Evolutionary conservation across 352 stramenopile species (phyloP).

Genomic region (Phytopythium ostracodes): DNA sequence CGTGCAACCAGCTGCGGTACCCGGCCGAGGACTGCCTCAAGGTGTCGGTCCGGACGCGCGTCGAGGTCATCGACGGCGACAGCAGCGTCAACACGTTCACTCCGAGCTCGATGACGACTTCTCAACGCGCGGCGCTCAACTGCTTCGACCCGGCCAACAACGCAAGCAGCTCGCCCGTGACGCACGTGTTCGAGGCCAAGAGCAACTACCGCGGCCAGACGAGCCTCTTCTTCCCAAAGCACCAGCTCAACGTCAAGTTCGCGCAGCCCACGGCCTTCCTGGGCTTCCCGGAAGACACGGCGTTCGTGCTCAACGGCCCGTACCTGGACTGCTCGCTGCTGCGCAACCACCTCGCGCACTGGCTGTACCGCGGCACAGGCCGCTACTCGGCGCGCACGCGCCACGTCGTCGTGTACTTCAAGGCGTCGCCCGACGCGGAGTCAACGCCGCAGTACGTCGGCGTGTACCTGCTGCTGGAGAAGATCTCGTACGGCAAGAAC

Average conservation of each 20-base stretch:
- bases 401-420: slow-evolving; percentile 71
- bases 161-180: slow-evolving; percentile 18
- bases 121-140: slow-evolving; percentile 27
- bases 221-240: slow-evolving; percentile 74
- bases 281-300: slow-evolving; percentile 54
- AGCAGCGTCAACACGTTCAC: slow-evolving; percentile 18
- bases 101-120: background rate
- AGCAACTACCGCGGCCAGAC: slow-evolving; percentile 74
- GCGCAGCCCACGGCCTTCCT: slow-evolving; percentile 36
- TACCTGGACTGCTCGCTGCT: slow-evolving; percentile 67
- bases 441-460: slow-evolving; percentile 38
- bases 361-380: slow-evolving; percentile 60
- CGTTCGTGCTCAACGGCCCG: slow-evolving; percentile 74
- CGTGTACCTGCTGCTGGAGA: slow-evolving; percentile 76
- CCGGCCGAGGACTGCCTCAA: slow-evolving; percentile 71
- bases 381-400: slow-evolving; percentile 64
- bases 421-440: slow-evolving; percentile 18
- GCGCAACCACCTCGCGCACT: slow-evolving; percentile 79
- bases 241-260: slow-evolving; percentile 75
- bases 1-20: slow-evolving; percentile 68
- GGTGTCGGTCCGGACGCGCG: slow-evolving; percentile 31
- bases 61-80: slow-evolving; percentile 64
- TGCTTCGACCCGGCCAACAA: slow-evolving; percentile 25
- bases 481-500: slow-evolving; percentile 66
- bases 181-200: slow-evolving; percentile 38